Evolutionary conservation across 2,329 filamentous ascomycete genomes (phyloP), one percentile per base, ranked within the genome.

Genomic region (Coniochaeta prunicola): DNA sequence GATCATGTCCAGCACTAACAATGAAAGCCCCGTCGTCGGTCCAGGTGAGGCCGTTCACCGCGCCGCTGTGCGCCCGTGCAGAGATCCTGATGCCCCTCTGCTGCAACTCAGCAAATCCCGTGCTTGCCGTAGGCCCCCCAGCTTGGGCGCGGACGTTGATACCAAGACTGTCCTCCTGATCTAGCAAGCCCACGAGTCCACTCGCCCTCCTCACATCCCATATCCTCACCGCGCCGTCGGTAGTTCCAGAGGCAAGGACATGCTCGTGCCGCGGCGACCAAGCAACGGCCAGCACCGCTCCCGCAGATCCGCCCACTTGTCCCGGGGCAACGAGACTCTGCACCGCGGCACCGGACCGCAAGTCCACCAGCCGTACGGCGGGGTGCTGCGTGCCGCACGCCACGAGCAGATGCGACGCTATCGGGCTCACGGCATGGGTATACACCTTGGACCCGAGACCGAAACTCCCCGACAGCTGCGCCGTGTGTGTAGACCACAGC

Each of bases 321-420:
- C 73, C 82, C 62, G 90, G 86, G 0, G 88, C 86, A 1, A 87
- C 80, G 31, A 92, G 77, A 1, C 86, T 84, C 68, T 92, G 89
- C 1, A 89, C 86, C 54, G 82, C 85, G 17, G 91, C 83, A 2
- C 91, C 91, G 0, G 92, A 92, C 57, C 90, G 88, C 34, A 97
- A 79, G 69, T 97, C 93, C 6, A 97, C 85, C 7, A 97, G 82
- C 17, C 92, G 86, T 15, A 96, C 89, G 28, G 89, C 82, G 7
- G 91, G 90, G 69, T 94, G 87, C 63, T 96, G 91, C 0, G 92
- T 96, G 0, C 90, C 92, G 67, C 91, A 94, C 10, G 93, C 92
- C 10, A 97, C 89, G 4, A 96, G 81, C 0, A 96, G 79, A 67
- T 92, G 81, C 57, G 84, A 76, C 59, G 91, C 82, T 59, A 92